Percentiles rank a stretch among this genome's conserved stretches.
phyloP scores from a whole-genome alignment of 2,329 filamentous ascomycete species.

The Xylariaceae sp. region DNA sequence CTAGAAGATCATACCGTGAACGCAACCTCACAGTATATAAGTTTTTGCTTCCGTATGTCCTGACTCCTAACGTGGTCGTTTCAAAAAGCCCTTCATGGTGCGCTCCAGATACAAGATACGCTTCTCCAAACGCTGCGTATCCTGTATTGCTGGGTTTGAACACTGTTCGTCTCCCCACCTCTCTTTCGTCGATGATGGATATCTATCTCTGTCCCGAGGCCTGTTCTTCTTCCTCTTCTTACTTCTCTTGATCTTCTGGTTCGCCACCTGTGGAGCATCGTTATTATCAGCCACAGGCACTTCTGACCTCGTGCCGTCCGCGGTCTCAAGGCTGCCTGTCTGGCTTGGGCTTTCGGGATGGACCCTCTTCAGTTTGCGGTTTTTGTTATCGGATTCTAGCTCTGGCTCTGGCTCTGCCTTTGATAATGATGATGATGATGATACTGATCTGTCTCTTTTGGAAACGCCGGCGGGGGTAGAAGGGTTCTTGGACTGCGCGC shows the following conservation, averaged over 20 bases:
- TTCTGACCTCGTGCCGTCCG: not conserved
- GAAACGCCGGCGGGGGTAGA: not conserved
- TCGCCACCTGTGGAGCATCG: not conserved
- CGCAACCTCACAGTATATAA: no score
- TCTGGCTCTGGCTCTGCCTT: no score
- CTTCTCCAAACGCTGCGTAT: not conserved
- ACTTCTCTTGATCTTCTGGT: not conserved
- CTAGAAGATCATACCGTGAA: no score
- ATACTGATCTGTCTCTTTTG: not conserved
- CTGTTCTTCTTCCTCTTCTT: not conserved
- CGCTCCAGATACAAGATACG: conserved; percentile 2
- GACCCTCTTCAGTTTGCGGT: no score
- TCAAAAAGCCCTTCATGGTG: not conserved
- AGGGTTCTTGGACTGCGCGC: not conserved
- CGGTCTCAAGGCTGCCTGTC: no score
- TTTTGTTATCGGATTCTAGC: no score
- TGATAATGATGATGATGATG: no score
- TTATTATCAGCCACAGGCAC: not conserved
- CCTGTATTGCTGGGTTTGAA: not conserved
- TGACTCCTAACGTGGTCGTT: no score
- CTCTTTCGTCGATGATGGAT: not conserved
- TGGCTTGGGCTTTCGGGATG: no score
- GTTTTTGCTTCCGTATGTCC: no score
- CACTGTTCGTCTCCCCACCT: not conserved
- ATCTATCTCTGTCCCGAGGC: not conserved